phyloP scores from a whole-genome alignment of 225 moss, liverwort and hornwort species.

The Antitrichia curtipendula region DNA sequence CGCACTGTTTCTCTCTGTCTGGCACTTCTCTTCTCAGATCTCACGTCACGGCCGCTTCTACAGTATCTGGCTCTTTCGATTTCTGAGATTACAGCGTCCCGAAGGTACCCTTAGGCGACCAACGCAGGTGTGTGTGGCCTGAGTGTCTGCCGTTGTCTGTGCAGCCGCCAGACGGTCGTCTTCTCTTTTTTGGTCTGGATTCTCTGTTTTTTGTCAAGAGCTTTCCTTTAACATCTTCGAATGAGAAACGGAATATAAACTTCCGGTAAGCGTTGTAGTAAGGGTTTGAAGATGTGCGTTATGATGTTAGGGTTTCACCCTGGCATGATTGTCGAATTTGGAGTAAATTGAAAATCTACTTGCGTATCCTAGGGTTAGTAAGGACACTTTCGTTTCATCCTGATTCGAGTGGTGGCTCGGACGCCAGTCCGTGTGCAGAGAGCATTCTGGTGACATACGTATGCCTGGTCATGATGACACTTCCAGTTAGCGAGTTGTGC shows the following conservation, averaged over 20 bases:
- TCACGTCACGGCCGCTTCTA: background rate
- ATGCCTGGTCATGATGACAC: background rate
- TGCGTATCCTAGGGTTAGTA: background rate
- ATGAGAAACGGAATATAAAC: background rate
- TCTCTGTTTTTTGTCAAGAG: background rate
- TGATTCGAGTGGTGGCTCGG: background rate
- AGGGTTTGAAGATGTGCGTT: background rate
- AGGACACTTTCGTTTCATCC: background rate
- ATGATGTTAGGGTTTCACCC: conserved; percentile 10
- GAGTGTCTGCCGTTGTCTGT: background rate
- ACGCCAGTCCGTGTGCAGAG: background rate
- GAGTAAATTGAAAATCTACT: background rate
- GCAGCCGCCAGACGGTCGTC: background rate
- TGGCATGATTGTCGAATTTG: background rate
- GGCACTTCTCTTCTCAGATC: background rate
- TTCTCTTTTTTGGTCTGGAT: background rate
- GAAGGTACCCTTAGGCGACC: background rate
- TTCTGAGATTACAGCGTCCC: background rate
- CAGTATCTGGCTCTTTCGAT: background rate
- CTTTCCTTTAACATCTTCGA: background rate
- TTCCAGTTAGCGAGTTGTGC: background rate
- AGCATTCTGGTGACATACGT: background rate
- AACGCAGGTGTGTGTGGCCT: background rate
- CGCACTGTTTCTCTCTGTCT: background rate
- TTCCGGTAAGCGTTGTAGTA: background rate